Conservation (phyloP, 768 basidiomycete genomes). For the Xerocomellus amylosporus region DNA sequence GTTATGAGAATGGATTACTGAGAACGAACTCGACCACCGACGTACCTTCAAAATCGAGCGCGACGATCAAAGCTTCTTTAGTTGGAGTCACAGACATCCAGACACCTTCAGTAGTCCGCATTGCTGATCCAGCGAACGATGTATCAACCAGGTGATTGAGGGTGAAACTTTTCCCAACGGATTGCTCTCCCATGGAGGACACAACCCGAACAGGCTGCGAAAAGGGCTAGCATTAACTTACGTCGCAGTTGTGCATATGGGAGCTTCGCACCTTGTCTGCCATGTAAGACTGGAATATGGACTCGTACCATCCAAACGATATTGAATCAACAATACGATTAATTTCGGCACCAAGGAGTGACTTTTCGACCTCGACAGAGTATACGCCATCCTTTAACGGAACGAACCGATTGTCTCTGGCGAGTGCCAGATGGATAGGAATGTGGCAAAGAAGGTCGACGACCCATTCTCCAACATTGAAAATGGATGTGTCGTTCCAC, state of each 20-base stretch:
- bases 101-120: conserved; percentile 63
- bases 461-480: conserved; percentile 57
- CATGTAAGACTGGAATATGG: conserved; percentile 61
- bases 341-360: conserved; percentile 58
- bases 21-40: no score
- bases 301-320: conserved; percentile 66
- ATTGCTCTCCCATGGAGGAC: conserved; percentile 68
- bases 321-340: conserved; percentile 52
- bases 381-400: conserved; percentile 57
- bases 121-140: conserved; percentile 62
- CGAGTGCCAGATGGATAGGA: conserved; percentile 61
- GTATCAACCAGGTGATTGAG: conserved; percentile 63
- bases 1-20: neutral
- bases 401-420: conserved; percentile 58
- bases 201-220: conserved; percentile 58
- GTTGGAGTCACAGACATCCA: conserved; percentile 69
- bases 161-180: conserved; percentile 58
- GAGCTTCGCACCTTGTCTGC: conserved; percentile 43
- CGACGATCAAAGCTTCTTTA: conserved; percentile 50
- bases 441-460: conserved; percentile 60
- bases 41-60: conserved; percentile 63
- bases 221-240: neutral
- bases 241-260: neutral
- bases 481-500: conserved; percentile 34
- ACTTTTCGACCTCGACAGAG: conserved; percentile 48